Evolutionary conservation across 495 filamentous ascomycete species (phyloP), one percentile per base, ranked within the genome.

Genomic region (Aspergillus baeticus): DNA sequence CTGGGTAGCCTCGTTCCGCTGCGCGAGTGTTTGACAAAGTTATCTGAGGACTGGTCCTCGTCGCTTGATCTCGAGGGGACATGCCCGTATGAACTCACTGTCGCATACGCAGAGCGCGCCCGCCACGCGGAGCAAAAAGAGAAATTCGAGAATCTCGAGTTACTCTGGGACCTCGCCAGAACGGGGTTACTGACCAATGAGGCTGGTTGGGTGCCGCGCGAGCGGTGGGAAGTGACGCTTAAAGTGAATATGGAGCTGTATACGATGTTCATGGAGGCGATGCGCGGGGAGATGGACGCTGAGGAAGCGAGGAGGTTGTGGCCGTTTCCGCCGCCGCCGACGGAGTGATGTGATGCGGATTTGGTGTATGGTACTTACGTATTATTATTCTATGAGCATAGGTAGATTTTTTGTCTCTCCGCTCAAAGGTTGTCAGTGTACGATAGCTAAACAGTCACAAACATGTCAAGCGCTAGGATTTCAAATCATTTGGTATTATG

Each of bases 11-110:
- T 67, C 31, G 54, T 64, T 42, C 62, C 56, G 6, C 51, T 67
- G 47, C 55, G 55, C 10, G 55, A 63, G 34, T 66, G 43, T 47
- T 42, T 61, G 48, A 49, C 57, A 38, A 53, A 51, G n/a, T 22
- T 64, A 39, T 66, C 47, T 3, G 43, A 65, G 5, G 61, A 62
- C 50, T 67, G 63, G 65, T 34, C 20, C n/a, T n/a, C n/a, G 21
- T n/a, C 41, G 46, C 52, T 66, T 10, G 64, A 39, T 6, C 60
- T 62, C 15, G 50, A 59, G 50, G 63, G 63, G 35, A 60, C 53
- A 26, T 71, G 62, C 58, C 68, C 69, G 5, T 64, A 70, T 36
- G 15, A 36, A 13, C 66, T 72, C 37, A 54, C n/a, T n/a, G n/a
- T n/a, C n/a, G n/a, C 59, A 3, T 51, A 71, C 51, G 63, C 66